These are phyloP conservation scores for Geotrichum klebahnii DNA, from an alignment of 1,139 yeast genomes.

Conservation along the genomic window DNA sequence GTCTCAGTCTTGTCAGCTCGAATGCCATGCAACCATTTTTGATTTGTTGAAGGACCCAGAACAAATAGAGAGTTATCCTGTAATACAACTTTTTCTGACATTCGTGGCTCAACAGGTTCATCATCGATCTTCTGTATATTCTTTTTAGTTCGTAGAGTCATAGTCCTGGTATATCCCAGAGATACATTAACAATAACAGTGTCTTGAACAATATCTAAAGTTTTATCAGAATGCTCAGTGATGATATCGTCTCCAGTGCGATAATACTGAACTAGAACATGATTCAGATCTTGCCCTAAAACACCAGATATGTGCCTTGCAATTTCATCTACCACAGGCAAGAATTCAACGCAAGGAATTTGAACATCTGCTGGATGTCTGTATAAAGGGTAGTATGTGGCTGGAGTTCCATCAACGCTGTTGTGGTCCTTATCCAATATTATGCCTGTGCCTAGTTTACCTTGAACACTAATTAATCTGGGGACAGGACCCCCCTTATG, in stretches of 20 bases:
- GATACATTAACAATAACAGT: conserved; percentile 26
- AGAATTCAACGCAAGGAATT: conserved; percentile 16
- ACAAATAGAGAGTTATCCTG: conserved; percentile 25
- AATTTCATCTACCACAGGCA: conserved; percentile 17
- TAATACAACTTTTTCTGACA: conserved; percentile 17
- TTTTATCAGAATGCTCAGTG: conserved; percentile 28
- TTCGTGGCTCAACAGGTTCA: conserved; percentile 1
- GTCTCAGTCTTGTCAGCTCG: conserved; percentile 22
- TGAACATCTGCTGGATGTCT: conserved; percentile 28
- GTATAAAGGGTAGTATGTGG: conserved; percentile 21
- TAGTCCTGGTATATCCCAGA: conserved; percentile 24
- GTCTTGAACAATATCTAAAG: conserved; percentile 26
- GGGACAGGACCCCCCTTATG: conserved; percentile 28
- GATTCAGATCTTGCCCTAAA: conserved; percentile 23
- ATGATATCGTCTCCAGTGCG: conserved; percentile 25
- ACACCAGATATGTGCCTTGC: conserved; percentile 16
- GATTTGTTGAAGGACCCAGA: conserved; percentile 24
- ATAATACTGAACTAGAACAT: conserved; percentile 27
- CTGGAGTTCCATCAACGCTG: conserved; percentile 9
- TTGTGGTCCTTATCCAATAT: background rate
- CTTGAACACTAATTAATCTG: conserved; percentile 26
- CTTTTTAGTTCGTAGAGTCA: conserved; percentile 24
- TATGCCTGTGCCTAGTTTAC: conserved; percentile 1
- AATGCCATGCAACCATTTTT: conserved; percentile 27
- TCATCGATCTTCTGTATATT: background rate